Evolutionary conservation across 2,329 filamentous ascomycete genomes (phyloP).

Genomic region (Stagonosporopsis cucurbitacearum): DNA sequence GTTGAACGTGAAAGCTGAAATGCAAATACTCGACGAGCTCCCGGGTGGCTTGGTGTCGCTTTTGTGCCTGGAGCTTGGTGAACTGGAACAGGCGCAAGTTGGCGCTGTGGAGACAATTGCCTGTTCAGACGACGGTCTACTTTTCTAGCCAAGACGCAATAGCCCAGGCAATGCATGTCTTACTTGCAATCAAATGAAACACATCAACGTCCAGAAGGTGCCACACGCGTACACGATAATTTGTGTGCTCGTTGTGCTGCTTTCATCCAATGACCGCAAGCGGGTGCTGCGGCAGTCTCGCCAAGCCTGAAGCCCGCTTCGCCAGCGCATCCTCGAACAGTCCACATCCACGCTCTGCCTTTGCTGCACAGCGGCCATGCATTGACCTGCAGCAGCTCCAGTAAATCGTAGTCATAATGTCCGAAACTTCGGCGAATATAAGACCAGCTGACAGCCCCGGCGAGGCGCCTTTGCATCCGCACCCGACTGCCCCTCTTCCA

Average conservation of each 20-base stretch:
- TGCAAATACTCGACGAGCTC: slow-evolving; percentile 68
- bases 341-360: slow-evolving; percentile 42
- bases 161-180: neutral
- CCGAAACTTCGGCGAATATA: slow-evolving; percentile 35
- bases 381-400: slow-evolving; percentile 48
- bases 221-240: slow-evolving; percentile 16
- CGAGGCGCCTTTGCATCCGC: slow-evolving; percentile 31
- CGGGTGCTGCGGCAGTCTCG: slow-evolving; percentile 21
- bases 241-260: slow-evolving; percentile 24
- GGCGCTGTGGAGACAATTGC: slow-evolving; percentile 4
- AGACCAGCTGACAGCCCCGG: slow-evolving; percentile 32
- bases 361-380: slow-evolving; percentile 45
- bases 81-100: slow-evolving; percentile 8
- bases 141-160: slow-evolving; percentile 25
- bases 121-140: slow-evolving; percentile 34
- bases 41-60: slow-evolving; percentile 42
- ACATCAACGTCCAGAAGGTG: neutral
- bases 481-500: slow-evolving; percentile 25
- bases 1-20: slow-evolving; percentile 77
- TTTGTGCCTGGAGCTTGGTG: slow-evolving; percentile 32
- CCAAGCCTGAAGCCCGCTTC: slow-evolving; percentile 13
- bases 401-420: slow-evolving; percentile 43
- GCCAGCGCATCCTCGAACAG: slow-evolving; percentile 45
- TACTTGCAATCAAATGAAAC: neutral
- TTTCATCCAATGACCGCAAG: slow-evolving; percentile 31